A percentile compares a stretch with the other conserved stretches of the same genome.
Conservation (phyloP, 2,329 filamentous ascomycete genomes). For the Chrysosporium queenslandicum region DNA sequence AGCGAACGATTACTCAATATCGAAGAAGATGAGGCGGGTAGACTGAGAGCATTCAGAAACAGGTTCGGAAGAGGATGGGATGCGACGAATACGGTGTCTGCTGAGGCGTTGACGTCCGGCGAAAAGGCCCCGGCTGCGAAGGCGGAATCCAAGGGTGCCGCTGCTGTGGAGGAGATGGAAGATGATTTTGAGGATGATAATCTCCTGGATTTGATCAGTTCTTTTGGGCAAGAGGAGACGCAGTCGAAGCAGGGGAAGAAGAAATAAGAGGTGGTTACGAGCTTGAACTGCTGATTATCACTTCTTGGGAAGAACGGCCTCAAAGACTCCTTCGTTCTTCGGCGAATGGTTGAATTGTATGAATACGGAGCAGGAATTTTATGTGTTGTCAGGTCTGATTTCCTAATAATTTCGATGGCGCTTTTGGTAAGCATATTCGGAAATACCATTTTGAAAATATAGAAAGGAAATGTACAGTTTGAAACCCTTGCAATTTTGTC, state of each 20-base stretch:
- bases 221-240: slow-evolving; percentile 37
- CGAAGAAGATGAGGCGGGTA: slow-evolving; percentile 89
- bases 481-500: not conserved
- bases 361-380: slow-evolving; percentile 6
- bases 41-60: slow-evolving; percentile 72
- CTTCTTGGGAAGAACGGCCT: not conserved
- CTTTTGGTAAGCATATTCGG: not conserved
- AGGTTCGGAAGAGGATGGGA: slow-evolving; percentile 82
- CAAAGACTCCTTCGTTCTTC: not conserved
- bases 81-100: slow-evolving; percentile 36
- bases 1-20: slow-evolving; percentile 72
- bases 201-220: slow-evolving; percentile 49
- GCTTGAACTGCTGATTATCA: not conserved
- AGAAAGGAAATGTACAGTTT: not conserved
- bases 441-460: not conserved
- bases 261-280: slow-evolving; percentile 11
- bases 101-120: slow-evolving; percentile 15
- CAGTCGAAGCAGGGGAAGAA: slow-evolving; percentile 31
- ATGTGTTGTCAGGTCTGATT: not conserved
- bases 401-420: not conserved
- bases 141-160: slow-evolving; percentile 14
- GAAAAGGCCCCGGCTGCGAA: slow-evolving; percentile 14
- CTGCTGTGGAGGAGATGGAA: slow-evolving; percentile 30
- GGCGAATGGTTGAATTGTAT: slow-evolving; percentile 12
- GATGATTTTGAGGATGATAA: slow-evolving; percentile 44